Conservation (phyloP, 2,329 filamentous ascomycete genomes). For the Penicillium sp. region DNA sequence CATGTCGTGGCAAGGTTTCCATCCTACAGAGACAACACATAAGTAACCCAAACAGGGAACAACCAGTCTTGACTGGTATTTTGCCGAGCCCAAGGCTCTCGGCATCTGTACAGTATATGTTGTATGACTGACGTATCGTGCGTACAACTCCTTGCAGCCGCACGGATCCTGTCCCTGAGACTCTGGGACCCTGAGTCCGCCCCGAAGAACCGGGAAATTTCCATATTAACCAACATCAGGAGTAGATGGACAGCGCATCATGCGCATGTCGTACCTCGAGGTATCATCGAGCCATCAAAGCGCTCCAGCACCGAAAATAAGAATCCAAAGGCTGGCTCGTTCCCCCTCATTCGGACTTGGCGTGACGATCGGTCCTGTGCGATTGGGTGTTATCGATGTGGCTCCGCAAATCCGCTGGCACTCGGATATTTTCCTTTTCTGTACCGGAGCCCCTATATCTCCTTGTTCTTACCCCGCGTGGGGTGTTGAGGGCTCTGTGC, state of each 20-base stretch:
- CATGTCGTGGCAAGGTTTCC: background rate
- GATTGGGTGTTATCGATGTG: conserved; percentile 10
- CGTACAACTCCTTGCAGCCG: conserved; percentile 13
- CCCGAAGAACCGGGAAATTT: background rate
- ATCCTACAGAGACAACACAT: background rate
- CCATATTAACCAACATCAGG: background rate
- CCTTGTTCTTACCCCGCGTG: background rate
- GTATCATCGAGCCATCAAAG: conserved; percentile 12
- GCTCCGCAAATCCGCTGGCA: conserved; percentile 1
- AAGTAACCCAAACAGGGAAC: background rate
- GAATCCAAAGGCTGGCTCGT: conserved; percentile 5
- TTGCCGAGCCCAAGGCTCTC: background rate
- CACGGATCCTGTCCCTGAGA: conserved; percentile 3
- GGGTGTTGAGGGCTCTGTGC: too few relatives aligned
- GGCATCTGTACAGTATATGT: background rate
- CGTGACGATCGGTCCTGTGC: conserved; percentile 15
- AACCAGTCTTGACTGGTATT: background rate
- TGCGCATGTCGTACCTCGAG: conserved; percentile 11
- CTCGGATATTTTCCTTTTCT: background rate
- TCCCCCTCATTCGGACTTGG: conserved; percentile 16
- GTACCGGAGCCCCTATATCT: background rate
- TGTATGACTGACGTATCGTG: background rate
- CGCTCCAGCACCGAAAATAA: background rate
- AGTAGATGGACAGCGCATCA: background rate
- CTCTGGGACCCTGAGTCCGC: background rate